Evolutionary conservation across 1,284 basidiomycete genomes (phyloP), one percentile per base, ranked within the genome.

Genomic region (Cerioporus squamosus): DNA sequence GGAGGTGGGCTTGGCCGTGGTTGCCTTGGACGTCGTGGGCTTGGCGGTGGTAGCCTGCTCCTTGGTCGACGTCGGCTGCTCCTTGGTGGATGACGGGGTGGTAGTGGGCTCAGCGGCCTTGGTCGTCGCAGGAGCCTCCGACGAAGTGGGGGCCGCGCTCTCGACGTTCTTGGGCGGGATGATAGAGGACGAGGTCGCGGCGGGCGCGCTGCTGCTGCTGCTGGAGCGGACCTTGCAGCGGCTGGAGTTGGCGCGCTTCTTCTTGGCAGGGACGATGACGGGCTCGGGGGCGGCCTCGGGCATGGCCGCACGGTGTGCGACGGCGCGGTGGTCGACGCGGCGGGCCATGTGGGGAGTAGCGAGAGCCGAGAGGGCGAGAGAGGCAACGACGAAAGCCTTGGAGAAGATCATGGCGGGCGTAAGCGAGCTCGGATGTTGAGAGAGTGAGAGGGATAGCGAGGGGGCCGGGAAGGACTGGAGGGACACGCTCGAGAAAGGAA

Each of bases 321-420:
- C 15, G 52, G 63, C 69, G 47, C 68, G 72, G 60, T 71, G 77
- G 56, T 67, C 53, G 18, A 55, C 57, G 61, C 74, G 70, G 51
- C 76, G 76, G 42, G 75, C 66, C 46, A 69, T 53, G 65, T 83
- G 81, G 39, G 80, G 81, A 40, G 77, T 80, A 46, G 81, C 81
- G 54, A 75, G 60, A 59, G 75, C 77, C 31, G 78, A 74, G 66
- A 80, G 69, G 59, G 77, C 74, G 70, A 81, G 59, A 66, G 78
- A 72, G 68, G 84, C 63, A 65, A 83, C 64, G 62, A 81, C 66
- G 66, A 85, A 43, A 71, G 81, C 62, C 61, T 69, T 71, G 68
- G 72, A 56, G 73, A 85, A 76, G 63, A 74, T 77, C 83, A 86
- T 86, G 67, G 66, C 60, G 33, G 33, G 10, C 33, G 33, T 63